A percentile compares a stretch with the other conserved stretches of the same genome.
Evolutionary conservation across 441 rosid species (phyloP).

Genomic region (Metrosideros polymorpha): DNA sequence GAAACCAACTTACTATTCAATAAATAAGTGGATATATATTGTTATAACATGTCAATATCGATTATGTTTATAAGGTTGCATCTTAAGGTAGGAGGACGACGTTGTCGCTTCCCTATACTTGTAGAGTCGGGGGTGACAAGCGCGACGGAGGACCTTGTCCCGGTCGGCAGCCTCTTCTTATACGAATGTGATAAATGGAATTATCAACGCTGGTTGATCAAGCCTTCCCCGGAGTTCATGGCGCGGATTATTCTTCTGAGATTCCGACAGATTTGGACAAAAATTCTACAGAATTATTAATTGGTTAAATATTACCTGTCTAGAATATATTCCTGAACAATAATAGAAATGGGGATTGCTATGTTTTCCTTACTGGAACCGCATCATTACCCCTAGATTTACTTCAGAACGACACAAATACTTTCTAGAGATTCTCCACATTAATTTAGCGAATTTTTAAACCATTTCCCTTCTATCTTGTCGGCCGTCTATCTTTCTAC

Average conservation of each 20-base stretch:
- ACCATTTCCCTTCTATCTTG: background rate
- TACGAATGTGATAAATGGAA: too few species aligned
- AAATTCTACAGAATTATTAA: too few species aligned
- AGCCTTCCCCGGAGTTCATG: too few species aligned
- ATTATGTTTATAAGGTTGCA: background rate
- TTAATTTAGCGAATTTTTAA: background rate
- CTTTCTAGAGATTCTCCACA: background rate
- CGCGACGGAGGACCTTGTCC: too few species aligned
- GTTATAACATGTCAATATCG: background rate
- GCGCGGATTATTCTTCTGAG: background rate
- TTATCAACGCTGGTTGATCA: too few species aligned
- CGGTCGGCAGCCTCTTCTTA: too few species aligned
- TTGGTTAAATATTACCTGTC: too few species aligned
- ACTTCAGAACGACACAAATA: background rate
- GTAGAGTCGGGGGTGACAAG: background rate
- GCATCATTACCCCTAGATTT: background rate
- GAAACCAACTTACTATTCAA: background rate
- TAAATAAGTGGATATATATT: background rate
- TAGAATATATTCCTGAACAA: too few species aligned
- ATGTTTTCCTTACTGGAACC: too few species aligned
- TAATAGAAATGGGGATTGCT: too few species aligned
- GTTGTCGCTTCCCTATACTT: background rate
- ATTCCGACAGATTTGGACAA: background rate
- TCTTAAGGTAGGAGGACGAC: background rate
- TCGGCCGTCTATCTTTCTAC: too few species aligned